These are phyloP conservation scores for Flueggea neowawraea DNA, from an alignment of 441 rosid genomes.

Conservation along the genomic window DNA sequence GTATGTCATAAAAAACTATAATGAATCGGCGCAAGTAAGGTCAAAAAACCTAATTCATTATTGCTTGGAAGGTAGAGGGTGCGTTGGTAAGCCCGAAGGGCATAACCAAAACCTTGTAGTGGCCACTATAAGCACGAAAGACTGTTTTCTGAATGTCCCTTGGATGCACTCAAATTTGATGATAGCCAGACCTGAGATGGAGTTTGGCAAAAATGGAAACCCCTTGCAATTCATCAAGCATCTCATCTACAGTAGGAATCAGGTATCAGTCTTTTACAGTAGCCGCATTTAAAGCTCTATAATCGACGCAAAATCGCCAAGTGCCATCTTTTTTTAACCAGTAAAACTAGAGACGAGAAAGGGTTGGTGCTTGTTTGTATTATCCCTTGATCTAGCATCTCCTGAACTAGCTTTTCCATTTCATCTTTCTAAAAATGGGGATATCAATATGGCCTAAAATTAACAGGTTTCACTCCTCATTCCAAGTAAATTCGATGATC, in stretches of 20 bases:
- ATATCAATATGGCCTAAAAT: not conserved
- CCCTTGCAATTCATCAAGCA: not conserved
- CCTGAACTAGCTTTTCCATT: not conserved
- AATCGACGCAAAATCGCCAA: too few relatives aligned
- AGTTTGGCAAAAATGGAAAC: not conserved
- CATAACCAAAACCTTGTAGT: conserved; percentile 1
- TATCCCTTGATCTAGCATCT: too few relatives aligned
- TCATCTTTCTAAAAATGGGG: not conserved
- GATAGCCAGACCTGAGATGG: not conserved
- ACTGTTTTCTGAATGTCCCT: not conserved
- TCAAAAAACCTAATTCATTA: not conserved
- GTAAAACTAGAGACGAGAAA: too few relatives aligned
- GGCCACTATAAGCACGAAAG: not conserved
- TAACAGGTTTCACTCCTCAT: not conserved
- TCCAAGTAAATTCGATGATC: too few relatives aligned
- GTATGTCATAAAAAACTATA: not conserved
- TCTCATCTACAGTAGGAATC: not conserved
- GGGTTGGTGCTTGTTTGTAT: too few relatives aligned
- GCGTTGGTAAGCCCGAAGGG: conserved; percentile 3
- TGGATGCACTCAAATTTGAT: not conserved
- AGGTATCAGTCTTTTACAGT: not conserved
- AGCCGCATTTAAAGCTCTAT: not conserved
- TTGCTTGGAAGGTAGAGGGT: not conserved
- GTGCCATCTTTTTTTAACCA: too few relatives aligned
- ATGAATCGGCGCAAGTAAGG: not conserved